Evolutionary conservation across 2,329 filamentous ascomycete genomes (phyloP).

Genomic region (Tolypocladium inflatum): DNA sequence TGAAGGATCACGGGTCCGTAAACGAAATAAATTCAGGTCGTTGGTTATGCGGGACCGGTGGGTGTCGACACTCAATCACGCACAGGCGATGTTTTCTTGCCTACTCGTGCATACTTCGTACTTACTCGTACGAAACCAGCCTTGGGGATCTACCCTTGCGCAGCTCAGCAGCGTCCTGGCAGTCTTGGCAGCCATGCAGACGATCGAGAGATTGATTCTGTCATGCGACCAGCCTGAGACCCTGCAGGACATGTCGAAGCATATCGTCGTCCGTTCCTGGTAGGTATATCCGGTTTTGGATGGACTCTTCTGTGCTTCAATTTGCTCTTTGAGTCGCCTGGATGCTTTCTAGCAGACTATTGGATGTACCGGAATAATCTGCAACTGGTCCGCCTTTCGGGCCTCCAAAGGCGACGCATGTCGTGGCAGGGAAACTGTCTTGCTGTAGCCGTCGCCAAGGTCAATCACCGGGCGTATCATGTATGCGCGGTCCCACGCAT

Average conservation of each 20-base stretch:
- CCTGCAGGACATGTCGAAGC: background rate
- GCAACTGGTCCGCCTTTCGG: too few species aligned
- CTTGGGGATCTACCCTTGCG: background rate
- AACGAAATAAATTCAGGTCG: too few species aligned
- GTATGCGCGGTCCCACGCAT: too few species aligned
- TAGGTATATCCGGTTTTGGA: background rate
- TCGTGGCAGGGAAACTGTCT: too few species aligned
- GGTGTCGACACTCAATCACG: background rate
- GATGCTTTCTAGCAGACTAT: too few species aligned
- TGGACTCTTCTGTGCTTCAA: background rate
- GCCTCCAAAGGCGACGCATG: too few species aligned
- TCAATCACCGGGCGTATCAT: too few species aligned
- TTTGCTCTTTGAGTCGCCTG: too few species aligned
- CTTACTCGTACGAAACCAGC: background rate
- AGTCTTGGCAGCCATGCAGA: background rate
- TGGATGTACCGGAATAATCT: too few species aligned
- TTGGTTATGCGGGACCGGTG: background rate
- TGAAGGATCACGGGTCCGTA: background rate
- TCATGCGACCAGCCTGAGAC: background rate
- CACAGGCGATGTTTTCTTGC: background rate
- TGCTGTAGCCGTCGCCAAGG: too few species aligned
- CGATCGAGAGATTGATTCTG: background rate
- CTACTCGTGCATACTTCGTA: too few species aligned
- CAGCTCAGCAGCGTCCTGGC: background rate
- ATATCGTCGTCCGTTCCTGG: background rate